Base-by-base conservation (phyloP, 352 stramenopile genomes). In the Globisporangium echinulatum region DNA sequence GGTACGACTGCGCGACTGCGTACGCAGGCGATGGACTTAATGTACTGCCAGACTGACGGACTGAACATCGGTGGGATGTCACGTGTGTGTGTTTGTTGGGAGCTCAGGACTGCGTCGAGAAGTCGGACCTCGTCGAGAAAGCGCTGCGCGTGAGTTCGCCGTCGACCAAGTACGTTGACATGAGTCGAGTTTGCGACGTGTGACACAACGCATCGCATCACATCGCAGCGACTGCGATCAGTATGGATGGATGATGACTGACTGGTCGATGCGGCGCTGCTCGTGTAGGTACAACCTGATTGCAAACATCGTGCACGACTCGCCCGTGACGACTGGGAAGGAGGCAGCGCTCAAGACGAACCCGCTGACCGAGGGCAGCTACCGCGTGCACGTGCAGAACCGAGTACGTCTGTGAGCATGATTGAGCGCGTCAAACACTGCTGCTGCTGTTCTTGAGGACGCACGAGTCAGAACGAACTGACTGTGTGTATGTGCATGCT, bases 231-330 rank as follows among this genome's bases (percentile, higher is more conserved):
- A 33, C 25, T 33, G 25, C 25, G 25, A 33, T 33, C 25, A 33
- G 25, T 33, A 33, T 33, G 25, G 25, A 33, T 33, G 25, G 25
- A 33, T 33, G 25, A 33, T 33, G 25, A 37, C n/a, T 5, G 17
- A 37, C 7, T 14, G 48, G 10, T 52, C 48, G 37, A 42, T 57
- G 8, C 69, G 25, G 25, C 25, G 25, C 25, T 17, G 40, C 13
- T 61, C n/a, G 11, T 63, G 5, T 49, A 99, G 98, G 69, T 99
- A 99, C 79, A 97, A 99, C 69, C 78, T 99, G 50, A 85, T 99
- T 42, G 92, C 94, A 14, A 99, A 99, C 72, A 97, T 99, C 66
- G 98, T 94, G 52, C 97, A 99, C 71, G 93, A 98, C 67, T 97
- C 85, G 43, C 94, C 92, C 4, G 83, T 92, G 14, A 97, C 93